These are phyloP conservation scores for Castanea mollissima DNA, from an alignment of 306 rosid genomes.

Conservation along the genomic window DNA sequence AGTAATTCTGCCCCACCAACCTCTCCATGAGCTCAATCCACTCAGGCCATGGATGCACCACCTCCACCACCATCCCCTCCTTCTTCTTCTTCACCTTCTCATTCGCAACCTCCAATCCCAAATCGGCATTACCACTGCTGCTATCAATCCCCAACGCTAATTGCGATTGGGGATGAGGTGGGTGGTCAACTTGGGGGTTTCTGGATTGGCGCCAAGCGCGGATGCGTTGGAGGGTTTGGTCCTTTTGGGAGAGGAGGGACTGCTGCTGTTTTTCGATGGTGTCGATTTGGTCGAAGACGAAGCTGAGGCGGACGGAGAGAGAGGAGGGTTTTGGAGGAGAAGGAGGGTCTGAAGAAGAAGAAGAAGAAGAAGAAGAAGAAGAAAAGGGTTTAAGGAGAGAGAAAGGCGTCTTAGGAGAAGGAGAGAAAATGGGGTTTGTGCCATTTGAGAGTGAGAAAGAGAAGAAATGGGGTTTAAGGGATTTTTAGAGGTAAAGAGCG, in stretches of 20 bases:
- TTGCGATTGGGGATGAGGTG: not conserved
- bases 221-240: conserved; percentile 81
- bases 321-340: conserved; percentile 47
- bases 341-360: conserved; percentile 25
- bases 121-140: not conserved
- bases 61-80: conserved; percentile 46
- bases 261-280: conserved; percentile 68
- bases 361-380: conserved; percentile 15
- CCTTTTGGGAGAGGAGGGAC: conserved; percentile 50
- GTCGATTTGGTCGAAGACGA: conserved; percentile 93
- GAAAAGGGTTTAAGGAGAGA: too few relatives aligned
- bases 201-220: conserved; percentile 83
- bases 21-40: conserved; percentile 94
- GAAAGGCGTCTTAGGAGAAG: too few relatives aligned
- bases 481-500: too few relatives aligned
- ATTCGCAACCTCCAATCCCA: conserved; percentile 3
- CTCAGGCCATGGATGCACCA: conserved; percentile 97
- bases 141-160: not conserved
- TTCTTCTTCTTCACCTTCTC: conserved; percentile 3
- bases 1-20: conserved; percentile 85
- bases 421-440: too few relatives aligned
- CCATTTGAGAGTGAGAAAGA: too few relatives aligned
- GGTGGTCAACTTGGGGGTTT: conserved; percentile 21
- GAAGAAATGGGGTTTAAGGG: too few relatives aligned
- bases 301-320: conserved; percentile 80